Conservation (phyloP, 306 rosid species). For the Cicer chorassanicum region DNA sequence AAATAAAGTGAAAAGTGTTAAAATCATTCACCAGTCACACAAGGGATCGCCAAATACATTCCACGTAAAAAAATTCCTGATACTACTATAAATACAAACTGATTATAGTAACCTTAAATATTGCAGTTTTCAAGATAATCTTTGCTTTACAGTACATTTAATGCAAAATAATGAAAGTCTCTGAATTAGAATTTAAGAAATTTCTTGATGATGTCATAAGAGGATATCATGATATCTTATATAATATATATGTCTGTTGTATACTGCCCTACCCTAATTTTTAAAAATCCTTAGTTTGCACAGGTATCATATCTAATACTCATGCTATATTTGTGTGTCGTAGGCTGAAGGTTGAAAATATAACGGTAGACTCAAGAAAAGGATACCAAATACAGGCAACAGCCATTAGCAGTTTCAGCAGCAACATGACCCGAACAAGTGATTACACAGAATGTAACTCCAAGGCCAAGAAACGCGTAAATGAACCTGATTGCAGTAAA, state of each 20-base stretch:
- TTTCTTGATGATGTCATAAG: background rate
- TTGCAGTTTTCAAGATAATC: background rate
- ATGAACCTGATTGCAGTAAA: conserved; percentile 70
- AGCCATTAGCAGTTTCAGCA: conserved; percentile 78
- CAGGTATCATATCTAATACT: background rate
- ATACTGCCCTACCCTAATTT: background rate
- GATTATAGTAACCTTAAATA: background rate
- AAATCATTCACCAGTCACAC: background rate
- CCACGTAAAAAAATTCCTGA: background rate
- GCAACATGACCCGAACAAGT: conserved; percentile 84
- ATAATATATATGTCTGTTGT: background rate
- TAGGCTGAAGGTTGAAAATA: background rate
- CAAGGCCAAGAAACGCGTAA: conserved; percentile 71
- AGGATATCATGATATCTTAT: background rate
- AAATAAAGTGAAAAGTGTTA: background rate
- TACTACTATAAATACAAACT: background rate
- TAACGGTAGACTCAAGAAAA: conserved; percentile 38
- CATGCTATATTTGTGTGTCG: background rate
- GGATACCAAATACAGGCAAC: conserved; percentile 88
- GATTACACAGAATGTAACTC: conserved; percentile 64
- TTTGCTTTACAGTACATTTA: conserved; percentile 10
- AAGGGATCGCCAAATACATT: conserved; percentile 13
- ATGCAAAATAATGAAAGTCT: background rate
- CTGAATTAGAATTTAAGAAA: conserved; percentile 25
- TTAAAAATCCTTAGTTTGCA: conserved; percentile 12